These are phyloP conservation scores for Miamiensis avidus DNA, from an alignment of 169 alveolate genomes.

Conservation along the genomic window DNA sequence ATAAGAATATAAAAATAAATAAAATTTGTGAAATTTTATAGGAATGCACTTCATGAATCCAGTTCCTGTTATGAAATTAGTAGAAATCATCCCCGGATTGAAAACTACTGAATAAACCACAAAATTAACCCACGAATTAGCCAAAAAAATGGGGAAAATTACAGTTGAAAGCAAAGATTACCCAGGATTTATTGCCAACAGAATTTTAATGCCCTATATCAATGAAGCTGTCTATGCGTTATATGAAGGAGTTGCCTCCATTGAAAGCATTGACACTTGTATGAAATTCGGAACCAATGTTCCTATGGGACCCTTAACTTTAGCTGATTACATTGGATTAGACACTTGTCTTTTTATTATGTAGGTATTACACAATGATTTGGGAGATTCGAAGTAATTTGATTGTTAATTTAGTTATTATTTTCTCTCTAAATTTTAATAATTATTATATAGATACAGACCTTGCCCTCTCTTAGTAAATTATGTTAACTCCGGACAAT, in stretches of 20 bases:
- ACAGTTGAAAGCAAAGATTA: slow-evolving; percentile 66
- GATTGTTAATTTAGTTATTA: too few relatives aligned
- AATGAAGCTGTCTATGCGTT: slow-evolving; percentile 86
- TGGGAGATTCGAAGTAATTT: slow-evolving; percentile 88
- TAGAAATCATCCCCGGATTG: slow-evolving; percentile 81
- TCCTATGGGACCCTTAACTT: slow-evolving; percentile 93
- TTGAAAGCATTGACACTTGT: slow-evolving; percentile 87
- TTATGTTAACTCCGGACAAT: slow-evolving; percentile 91
- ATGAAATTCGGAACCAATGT: slow-evolving; percentile 92
- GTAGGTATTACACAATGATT: slow-evolving; percentile 83
- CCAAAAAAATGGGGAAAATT: slow-evolving; percentile 64
- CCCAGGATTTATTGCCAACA: slow-evolving; percentile 90
- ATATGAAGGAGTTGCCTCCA: slow-evolving; percentile 79
- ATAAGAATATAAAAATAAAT: too few relatives aligned
- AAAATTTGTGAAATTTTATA: too few relatives aligned
- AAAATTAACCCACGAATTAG: slow-evolving; percentile 53
- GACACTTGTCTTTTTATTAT: slow-evolving; percentile 84
- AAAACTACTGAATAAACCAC: slow-evolving; percentile 76
- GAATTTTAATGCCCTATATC: slow-evolving; percentile 89
- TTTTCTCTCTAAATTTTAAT: too few relatives aligned
- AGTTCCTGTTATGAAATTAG: slow-evolving; percentile 90
- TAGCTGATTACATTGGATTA: slow-evolving; percentile 92
- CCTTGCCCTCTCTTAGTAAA: slow-evolving; percentile 89
- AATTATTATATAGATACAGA: slow-evolving; percentile 52
- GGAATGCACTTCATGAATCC: slow-evolving; percentile 92